Conservation (phyloP, 805 yeast genomes). For the Metschnikowia kunwiensis region DNA sequence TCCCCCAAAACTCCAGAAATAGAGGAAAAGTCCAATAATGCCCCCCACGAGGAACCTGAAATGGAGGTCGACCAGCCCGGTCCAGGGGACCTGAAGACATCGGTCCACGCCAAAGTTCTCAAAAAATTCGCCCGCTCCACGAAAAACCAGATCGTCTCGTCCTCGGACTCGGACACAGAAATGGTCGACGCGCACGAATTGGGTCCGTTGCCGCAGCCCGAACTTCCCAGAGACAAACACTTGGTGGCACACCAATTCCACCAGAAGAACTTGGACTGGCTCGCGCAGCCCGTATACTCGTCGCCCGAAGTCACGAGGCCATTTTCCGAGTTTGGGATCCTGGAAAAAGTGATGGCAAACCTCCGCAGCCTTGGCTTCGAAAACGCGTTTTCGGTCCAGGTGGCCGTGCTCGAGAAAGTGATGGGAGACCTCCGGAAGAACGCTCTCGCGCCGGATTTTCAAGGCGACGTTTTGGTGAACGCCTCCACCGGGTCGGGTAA, state of each 20-base stretch:
- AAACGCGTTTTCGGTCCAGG: slow-evolving; percentile 75
- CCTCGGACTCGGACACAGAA: slow-evolving; percentile 28
- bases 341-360: slow-evolving; percentile 44
- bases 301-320: slow-evolving; percentile 45
- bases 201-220: slow-evolving; percentile 85
- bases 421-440: slow-evolving; percentile 43
- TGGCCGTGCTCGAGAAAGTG: slow-evolving; percentile 56
- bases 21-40: no score
- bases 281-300: slow-evolving; percentile 59
- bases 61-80: slow-evolving; percentile 14
- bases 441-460: slow-evolving; percentile 46
- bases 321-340: slow-evolving; percentile 48
- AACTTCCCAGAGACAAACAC: slow-evolving; percentile 50
- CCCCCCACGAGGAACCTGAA: no score
- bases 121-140: slow-evolving; percentile 44
- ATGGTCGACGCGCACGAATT: slow-evolving; percentile 33
- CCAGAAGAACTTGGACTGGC: slow-evolving; percentile 55
- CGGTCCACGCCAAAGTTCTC: slow-evolving; percentile 51
- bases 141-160: slow-evolving; percentile 16
- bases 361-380: slow-evolving; percentile 45
- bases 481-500: slow-evolving; percentile 97
- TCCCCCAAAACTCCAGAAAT: no score
- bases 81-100: slow-evolving; percentile 10
- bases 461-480: slow-evolving; percentile 81
- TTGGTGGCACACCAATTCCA: slow-evolving; percentile 28